phyloP scores from a whole-genome alignment of 2,329 filamentous ascomycete genomes.

The Claviceps cyperi region DNA sequence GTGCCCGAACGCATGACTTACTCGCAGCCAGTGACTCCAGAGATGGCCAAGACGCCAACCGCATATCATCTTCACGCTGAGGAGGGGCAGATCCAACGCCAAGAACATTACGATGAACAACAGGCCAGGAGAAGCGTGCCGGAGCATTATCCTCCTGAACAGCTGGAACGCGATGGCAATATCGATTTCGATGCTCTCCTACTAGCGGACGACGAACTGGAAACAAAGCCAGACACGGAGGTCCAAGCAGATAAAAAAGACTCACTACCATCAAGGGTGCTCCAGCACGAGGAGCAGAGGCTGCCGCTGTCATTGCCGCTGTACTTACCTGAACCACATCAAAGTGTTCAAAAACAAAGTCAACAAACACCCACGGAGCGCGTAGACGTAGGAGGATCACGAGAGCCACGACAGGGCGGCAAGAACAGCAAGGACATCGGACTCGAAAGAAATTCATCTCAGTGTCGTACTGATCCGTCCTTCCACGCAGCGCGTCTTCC shows the following conservation, averaged over 20 bases:
- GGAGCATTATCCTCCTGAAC: slow-evolving; percentile 34
- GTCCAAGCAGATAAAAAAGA: slow-evolving; percentile 18
- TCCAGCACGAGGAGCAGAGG: not conserved
- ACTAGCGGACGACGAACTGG: slow-evolving; percentile 5
- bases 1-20: slow-evolving; percentile 12
- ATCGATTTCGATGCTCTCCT: not conserved
- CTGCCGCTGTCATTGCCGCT: not conserved
- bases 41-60: slow-evolving; percentile 27
- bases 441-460: not conserved
- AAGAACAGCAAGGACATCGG: not conserved
- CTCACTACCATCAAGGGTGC: slow-evolving; percentile 3
- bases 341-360: not conserved
- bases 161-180: slow-evolving; percentile 24
- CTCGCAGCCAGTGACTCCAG: slow-evolving; percentile 20
- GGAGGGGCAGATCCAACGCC: slow-evolving; percentile 33
- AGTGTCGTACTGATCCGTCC: slow-evolving; percentile 7
- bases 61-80: slow-evolving; percentile 38
- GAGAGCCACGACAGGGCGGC: not conserved
- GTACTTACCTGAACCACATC: not conserved
- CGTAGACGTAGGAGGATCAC: not conserved
- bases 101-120: slow-evolving; percentile 36
- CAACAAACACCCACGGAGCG: not conserved
- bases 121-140: slow-evolving; percentile 37
- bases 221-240: slow-evolving; percentile 12
- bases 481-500: slow-evolving; percentile 48